Base-by-base conservation (phyloP, 306 rosid genomes). In the Trichosanthes cucumerina region DNA sequence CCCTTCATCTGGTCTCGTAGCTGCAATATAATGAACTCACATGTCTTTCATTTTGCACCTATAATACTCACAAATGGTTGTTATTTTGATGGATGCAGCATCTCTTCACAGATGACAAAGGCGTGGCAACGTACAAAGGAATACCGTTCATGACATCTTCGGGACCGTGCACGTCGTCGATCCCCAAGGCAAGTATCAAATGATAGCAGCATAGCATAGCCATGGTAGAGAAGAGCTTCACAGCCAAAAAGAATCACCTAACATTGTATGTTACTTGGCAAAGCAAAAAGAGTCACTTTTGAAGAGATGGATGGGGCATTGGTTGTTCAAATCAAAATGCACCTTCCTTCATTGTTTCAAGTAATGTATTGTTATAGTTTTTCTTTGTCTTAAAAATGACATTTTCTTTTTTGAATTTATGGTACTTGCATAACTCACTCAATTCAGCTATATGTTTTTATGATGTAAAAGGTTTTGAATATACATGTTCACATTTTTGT, bases 101-200 rank as follows among this genome's bases (percentile, higher is more conserved):
- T 87, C 97, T 95, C 79, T 92, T 86, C 86, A 95, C 99, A 1
- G 97, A 92, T 62, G 96, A 92, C 19, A 86, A 87, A 56, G 93
- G 97, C 1, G 89, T 91, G 75, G 97, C 99, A 44, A 95, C 97
- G 14, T 95, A 79, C 86, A 95, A 88, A 86, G 97, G 97, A 78
- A 91, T 95, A 46, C 93, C 97, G 9, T 95, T 95, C 78, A 89
- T 92, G 97, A 95, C 96, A 18, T 88, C 92, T 44, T 89, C 91
- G 9, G 99, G 99, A 81, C 93, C 99, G 53, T 95, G 97, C 66
- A 82, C 87, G 26, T 89, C 97, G 24, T 89, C 96, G 79, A 85
- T 95, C 81, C 54, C 90, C 75, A 88, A 84, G 79, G 99, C 88
- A 77, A 86, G 85, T 78, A 86, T 95, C 69, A 90, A 91, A 83